Evolutionary conservation across 1,284 basidiomycete genomes (phyloP), one percentile per base, ranked within the genome.

Genomic region (Gymnopus androsaceus): DNA sequence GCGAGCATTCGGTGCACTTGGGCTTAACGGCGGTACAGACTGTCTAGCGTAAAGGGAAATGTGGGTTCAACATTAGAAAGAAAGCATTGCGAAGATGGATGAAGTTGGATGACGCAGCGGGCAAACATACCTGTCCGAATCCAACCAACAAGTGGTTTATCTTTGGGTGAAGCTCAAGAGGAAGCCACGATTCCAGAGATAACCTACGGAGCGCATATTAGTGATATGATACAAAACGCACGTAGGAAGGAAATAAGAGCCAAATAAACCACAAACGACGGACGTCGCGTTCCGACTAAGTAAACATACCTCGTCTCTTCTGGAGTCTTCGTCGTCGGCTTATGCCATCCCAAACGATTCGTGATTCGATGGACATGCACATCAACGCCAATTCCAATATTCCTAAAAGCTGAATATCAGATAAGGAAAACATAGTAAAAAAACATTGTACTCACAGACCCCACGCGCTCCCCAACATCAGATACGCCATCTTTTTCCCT

Each of bases 341-440:
- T 30, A 19, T 53, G 51, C 51, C 51, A 53, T n/a, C 51, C 51
- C 34, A 53, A 21, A 8, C 51, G 28, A 14, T 53, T 53, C 3
- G 41, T 46, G 23, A 53, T 53, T 1, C 96, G 79, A 64, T 98
- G 95, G 1, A 99, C 96, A 66, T 99, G 95, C 0, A 94, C 90
- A 64, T 98, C 96, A 0, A 98, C 95, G 0, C 96, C 96, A 36
- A 99, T 97, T 0, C 95, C 96, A n/a, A 83, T 79, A 64, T 97
- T 95, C 45, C 92, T 93, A 63, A 17, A 55, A 15, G 3, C 3
- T n/a, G 9, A 34, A 27, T 28, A 14, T 30, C 6, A 46, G 14
- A 28, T 23, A 41, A 41, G 11, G 34, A 19, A 37, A 5, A 30
- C 30, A 42, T 28, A 14, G 19, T n/a, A 4, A 23, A 36, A 33